Percentiles rank a stretch among this genome's conserved stretches.
phyloP scores from a whole-genome alignment of 306 rosid genomes.

The Trichosanthes cucumerina region DNA sequence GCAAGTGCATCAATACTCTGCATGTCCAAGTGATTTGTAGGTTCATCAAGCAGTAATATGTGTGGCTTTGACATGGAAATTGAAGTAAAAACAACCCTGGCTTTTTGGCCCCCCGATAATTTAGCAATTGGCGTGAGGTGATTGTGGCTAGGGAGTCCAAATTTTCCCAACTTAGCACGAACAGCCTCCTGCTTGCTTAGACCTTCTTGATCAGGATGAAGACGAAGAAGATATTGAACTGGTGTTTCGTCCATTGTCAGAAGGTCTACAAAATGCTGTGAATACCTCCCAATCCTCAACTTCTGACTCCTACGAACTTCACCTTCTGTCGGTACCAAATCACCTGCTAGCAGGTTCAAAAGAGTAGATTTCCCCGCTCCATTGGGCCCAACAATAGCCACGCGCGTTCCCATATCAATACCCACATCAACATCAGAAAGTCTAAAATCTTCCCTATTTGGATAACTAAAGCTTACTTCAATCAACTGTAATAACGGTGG shows the following conservation, averaged over 20 bases:
- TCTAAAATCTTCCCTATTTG: constrained; percentile 48
- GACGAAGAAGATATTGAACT: constrained; percentile 56
- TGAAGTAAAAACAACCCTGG: constrained; percentile 70
- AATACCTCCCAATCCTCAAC: constrained; percentile 58
- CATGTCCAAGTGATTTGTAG: constrained; percentile 74
- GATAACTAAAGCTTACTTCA: constrained; percentile 61
- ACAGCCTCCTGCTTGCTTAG: constrained; percentile 71
- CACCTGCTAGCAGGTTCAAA: constrained; percentile 58
- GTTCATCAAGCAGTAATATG: constrained; percentile 70
- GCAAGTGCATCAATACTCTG: constrained; percentile 76
- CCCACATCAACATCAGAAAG: constrained; percentile 49
- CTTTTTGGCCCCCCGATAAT: constrained; percentile 59
- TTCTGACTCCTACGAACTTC: constrained; percentile 65
- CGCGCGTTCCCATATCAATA: constrained; percentile 58
- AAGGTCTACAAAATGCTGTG: constrained; percentile 60
- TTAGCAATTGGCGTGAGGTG: constrained; percentile 67
- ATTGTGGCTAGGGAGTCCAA: constrained; percentile 62
- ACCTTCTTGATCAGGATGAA: constrained; percentile 66
- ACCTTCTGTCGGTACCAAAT: constrained; percentile 51
- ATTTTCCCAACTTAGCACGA: constrained; percentile 56
- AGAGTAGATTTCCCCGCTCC: constrained; percentile 61
- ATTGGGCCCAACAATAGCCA: constrained; percentile 60
- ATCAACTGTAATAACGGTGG: constrained; percentile 67
- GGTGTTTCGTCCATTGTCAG: constrained; percentile 59
- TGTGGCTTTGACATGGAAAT: constrained; percentile 81